Base-by-base conservation (phyloP, 2,329 filamentous ascomycete species). In the Talaromyces sp. region DNA sequence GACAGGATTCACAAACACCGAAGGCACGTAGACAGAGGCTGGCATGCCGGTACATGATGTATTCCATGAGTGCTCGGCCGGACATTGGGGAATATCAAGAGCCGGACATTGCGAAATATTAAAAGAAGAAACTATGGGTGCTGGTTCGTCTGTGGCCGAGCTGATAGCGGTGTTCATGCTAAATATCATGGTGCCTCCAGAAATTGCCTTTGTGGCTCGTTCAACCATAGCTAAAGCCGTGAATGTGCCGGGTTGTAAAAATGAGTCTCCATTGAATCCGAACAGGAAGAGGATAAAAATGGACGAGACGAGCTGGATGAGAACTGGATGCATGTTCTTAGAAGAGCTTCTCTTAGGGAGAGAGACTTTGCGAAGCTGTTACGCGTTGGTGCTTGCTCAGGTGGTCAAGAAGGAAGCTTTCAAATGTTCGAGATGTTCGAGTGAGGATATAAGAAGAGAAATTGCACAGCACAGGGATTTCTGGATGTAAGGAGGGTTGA, bases 201-300 rank as follows among this genome's bases (percentile, higher is more conserved):
- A 54, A 17, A 61, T 17, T 21, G 59, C 41, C 29, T 14, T 21
- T 24, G 35, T 51, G 54, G 6, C 38, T 19, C 53, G 21, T 29
- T 17, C 3, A 14, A 21, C 1, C 27, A 31, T 2, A 19, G 35
- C n/a, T 35, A 54, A 31, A 27, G 32, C 19, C 3, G 19, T 50
- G 17, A 24, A 7, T 9, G 17, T 24, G 31, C 27, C 50, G 12
- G 0, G 14, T n/a, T 35, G 24, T 11, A 53, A 6, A 26, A 54
- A 58, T 27, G 1, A n/a, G 11, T 59, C 38, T 35, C 38, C 19
- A 31, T 57, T 54, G 35, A 61, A 61, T 19, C 50, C 54, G 19
- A 57, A 54, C 50, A 61, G 38, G 29, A 61, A 54, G 6, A 62
- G 24, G 12, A 48, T n/a, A 8, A 57, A 38, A 21, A 62, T 3